Conservation (phyloP, 805 yeast genomes). For the Monosporozyma siamensis region DNA sequence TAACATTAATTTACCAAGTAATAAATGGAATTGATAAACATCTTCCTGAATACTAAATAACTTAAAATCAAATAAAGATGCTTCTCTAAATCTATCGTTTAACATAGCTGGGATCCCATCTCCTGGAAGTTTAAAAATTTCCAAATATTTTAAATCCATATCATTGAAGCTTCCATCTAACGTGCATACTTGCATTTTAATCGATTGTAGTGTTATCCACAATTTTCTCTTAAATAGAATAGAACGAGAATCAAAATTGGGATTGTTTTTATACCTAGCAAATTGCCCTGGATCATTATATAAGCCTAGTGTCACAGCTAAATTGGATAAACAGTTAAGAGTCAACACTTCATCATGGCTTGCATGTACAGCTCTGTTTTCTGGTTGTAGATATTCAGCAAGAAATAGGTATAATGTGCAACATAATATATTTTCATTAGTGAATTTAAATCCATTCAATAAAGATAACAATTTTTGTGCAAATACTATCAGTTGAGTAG, state of each 20-base stretch:
- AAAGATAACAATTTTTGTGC: conserved; percentile 10
- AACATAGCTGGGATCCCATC: background rate
- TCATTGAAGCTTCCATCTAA: conserved; percentile 7
- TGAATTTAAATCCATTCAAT: conserved; percentile 10
- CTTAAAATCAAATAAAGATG: conserved; percentile 5
- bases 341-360: conserved; percentile 7
- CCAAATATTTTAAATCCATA: conserved; percentile 6
- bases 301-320: conserved; percentile 11
- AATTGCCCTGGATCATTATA: conserved; percentile 9
- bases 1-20: conserved; percentile 7
- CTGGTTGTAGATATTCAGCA: conserved; percentile 11
- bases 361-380: conserved; percentile 5
- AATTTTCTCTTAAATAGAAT: conserved; percentile 8
- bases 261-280: conserved; percentile 5
- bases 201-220: conserved; percentile 17
- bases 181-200: conserved; percentile 7
- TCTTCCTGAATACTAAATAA: conserved; percentile 10
- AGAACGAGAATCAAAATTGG: background rate
- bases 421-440: conserved; percentile 11
- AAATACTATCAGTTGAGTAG: conserved; percentile 7
- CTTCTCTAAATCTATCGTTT: background rate
- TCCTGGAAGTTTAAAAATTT: conserved; percentile 1
- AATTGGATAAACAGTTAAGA: conserved; percentile 6
- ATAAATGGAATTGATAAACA: conserved; percentile 12
- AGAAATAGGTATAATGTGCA: conserved; percentile 10